These are phyloP conservation scores for Tolypocladium cylindrosporum DNA, from an alignment of 2,329 filamentous ascomycete genomes.

Conservation along the genomic window DNA sequence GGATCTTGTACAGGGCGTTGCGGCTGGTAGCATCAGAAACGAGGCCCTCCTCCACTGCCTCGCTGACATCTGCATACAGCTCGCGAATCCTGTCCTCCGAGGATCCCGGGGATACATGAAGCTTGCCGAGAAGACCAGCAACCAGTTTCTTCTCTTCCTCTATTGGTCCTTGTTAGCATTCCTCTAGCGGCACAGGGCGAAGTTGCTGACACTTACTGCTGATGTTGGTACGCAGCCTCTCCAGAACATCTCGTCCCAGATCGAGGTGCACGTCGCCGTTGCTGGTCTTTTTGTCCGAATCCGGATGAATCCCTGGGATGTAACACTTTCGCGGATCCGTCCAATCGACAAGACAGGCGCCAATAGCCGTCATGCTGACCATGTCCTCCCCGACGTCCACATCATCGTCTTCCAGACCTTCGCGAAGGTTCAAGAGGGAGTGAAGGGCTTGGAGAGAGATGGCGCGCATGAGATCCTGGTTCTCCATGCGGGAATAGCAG, in stretches of 20 bases:
- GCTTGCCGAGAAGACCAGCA: slow-evolving; percentile 68
- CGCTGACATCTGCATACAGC: slow-evolving; percentile 46
- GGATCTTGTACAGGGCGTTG: slow-evolving; percentile 59
- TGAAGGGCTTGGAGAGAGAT: slow-evolving; percentile 68
- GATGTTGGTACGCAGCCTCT: slow-evolving; percentile 57
- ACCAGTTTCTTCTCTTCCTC: slow-evolving; percentile 82
- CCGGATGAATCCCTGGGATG: slow-evolving; percentile 36
- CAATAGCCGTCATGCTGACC: slow-evolving; percentile 68
- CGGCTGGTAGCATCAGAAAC: slow-evolving; percentile 50
- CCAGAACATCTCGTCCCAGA: slow-evolving; percentile 67
- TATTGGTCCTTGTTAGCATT: slow-evolving; percentile 19
- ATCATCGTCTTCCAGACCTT: slow-evolving; percentile 65
- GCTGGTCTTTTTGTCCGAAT: slow-evolving; percentile 52
- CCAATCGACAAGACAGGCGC: slow-evolving; percentile 83
- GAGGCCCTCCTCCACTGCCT: slow-evolving; percentile 53
- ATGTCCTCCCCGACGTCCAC: slow-evolving; percentile 67
- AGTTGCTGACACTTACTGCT: slow-evolving; percentile 45
- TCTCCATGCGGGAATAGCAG: slow-evolving; percentile 74
- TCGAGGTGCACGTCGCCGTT: slow-evolving; percentile 73
- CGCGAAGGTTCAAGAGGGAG: slow-evolving; percentile 61
- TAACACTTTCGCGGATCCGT: slow-evolving; percentile 80
- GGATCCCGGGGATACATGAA: slow-evolving; percentile 64
- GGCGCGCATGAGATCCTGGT: slow-evolving; percentile 70
- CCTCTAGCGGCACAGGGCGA: not conserved
- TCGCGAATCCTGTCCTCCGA: slow-evolving; percentile 47